phyloP scores from a whole-genome alignment of 2,329 filamentous ascomycete species.

The Metarhizium robertsii region DNA sequence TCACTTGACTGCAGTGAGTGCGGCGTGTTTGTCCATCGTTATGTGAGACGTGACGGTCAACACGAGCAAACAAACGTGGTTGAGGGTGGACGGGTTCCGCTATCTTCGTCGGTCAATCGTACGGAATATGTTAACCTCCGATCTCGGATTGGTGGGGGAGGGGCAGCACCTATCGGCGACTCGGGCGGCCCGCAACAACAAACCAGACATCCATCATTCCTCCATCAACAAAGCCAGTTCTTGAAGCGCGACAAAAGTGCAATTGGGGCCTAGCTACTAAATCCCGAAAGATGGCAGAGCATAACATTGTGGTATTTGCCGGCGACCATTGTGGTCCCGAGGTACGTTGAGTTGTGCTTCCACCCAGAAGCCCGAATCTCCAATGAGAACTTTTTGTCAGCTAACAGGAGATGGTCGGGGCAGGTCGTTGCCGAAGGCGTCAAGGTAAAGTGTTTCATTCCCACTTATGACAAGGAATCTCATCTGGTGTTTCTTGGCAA shows the following conservation, averaged over 20 bases:
- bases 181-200: background rate
- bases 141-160: slow-evolving; percentile 7
- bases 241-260: background rate
- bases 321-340: slow-evolving; percentile 84
- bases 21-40: background rate
- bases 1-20: background rate
- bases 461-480: background rate
- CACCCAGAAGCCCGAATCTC: background rate
- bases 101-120: too few species aligned
- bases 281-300: slow-evolving; percentile 48
- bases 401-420: slow-evolving; percentile 9
- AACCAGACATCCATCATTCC: background rate
- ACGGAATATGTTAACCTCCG: background rate
- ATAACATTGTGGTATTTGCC: slow-evolving; percentile 72
- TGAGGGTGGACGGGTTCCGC: too few species aligned
- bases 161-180: background rate
- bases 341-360: slow-evolving; percentile 37
- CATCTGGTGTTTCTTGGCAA: background rate
- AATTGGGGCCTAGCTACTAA: background rate
- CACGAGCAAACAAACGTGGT: too few species aligned
- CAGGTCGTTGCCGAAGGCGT: slow-evolving; percentile 73
- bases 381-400: slow-evolving; percentile 5
- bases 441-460: slow-evolving; percentile 49
- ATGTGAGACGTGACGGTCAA: too few species aligned
- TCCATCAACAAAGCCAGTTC: background rate